Evolutionary conservation across 2,329 filamentous ascomycete genomes (phyloP).

Genomic region (Pseudogymnoascus sp.): DNA sequence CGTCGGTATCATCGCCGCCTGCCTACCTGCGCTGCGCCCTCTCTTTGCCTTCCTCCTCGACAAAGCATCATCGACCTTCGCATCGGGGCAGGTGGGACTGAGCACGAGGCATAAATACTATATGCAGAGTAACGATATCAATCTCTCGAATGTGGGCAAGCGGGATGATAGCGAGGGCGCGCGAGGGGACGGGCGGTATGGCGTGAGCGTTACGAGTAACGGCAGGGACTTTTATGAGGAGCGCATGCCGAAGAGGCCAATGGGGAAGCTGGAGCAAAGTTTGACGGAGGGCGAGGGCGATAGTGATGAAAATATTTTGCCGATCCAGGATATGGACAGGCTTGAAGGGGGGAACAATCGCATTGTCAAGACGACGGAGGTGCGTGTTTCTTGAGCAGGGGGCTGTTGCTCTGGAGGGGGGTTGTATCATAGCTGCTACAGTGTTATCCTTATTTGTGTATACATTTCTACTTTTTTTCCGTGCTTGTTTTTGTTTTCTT

Average conservation of each 20-base stretch:
- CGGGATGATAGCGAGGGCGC: not conserved
- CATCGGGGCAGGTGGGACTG: not conserved
- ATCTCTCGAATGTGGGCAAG: constrained; percentile 15
- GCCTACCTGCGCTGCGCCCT: constrained; percentile 36
- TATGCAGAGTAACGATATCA: constrained; percentile 19
- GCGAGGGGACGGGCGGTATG: constrained; percentile 13
- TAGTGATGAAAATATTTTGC: constrained; percentile 20
- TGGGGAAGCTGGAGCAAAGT: constrained; percentile 12
- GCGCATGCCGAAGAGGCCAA: constrained; percentile 14
- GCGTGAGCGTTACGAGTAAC: constrained; percentile 15
- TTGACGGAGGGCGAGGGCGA: constrained; percentile 12
- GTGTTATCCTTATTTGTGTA: not conserved
- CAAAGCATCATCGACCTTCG: constrained; percentile 13
- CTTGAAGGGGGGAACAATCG: not conserved
- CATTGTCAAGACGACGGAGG: constrained; percentile 19
- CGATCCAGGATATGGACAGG: constrained; percentile 11
- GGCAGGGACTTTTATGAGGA: constrained; percentile 10
- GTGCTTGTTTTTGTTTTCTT: not conserved
- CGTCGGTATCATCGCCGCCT: constrained; percentile 37
- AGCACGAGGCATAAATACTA: constrained; percentile 19
- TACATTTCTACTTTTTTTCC: not conserved
- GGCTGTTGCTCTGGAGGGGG: not conserved
- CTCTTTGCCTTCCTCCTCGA: constrained; percentile 32
- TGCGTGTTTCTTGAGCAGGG: constrained; percentile 13
- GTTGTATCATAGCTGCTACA: not conserved